Conservation (phyloP, 2,329 filamentous ascomycete species). For the Colletotrichum trifolii region DNA sequence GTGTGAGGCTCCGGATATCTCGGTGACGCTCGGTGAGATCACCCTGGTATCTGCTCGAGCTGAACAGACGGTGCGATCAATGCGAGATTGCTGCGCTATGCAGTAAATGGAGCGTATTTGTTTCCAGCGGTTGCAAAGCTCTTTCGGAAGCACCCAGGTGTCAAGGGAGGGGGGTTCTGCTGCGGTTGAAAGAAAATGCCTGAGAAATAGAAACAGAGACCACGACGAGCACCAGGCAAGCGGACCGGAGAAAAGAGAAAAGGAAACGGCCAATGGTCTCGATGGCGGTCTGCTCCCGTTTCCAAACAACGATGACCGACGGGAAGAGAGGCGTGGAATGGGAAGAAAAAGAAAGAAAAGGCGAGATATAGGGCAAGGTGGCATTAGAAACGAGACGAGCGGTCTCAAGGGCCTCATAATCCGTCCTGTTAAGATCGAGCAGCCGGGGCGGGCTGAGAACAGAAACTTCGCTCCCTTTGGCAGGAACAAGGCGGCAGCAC, state of each 20-base stretch:
- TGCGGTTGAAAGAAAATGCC: background rate
- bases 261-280: background rate
- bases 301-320: constrained; percentile 5
- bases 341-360: constrained; percentile 2
- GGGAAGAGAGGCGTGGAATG: background rate
- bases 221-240: background rate
- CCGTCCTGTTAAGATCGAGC: constrained; percentile 7
- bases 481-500: no score
- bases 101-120: background rate
- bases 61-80: background rate
- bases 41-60: no score
- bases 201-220: background rate
- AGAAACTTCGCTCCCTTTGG: no score
- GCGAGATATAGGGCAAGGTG: constrained; percentile 22
- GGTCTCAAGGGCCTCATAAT: constrained; percentile 15
- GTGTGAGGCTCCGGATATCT: background rate
- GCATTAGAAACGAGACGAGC: constrained; percentile 22
- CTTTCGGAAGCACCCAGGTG: no score
- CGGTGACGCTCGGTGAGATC: background rate
- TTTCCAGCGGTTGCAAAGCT: no score
- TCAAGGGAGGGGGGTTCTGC: background rate
- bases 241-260: background rate
- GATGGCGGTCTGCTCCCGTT: no score
- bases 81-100: background rate
- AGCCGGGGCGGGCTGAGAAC: background rate